phyloP scores from a whole-genome alignment of 768 basidiomycete genomes.

The Trichaptum fuscoviolaceum region DNA sequence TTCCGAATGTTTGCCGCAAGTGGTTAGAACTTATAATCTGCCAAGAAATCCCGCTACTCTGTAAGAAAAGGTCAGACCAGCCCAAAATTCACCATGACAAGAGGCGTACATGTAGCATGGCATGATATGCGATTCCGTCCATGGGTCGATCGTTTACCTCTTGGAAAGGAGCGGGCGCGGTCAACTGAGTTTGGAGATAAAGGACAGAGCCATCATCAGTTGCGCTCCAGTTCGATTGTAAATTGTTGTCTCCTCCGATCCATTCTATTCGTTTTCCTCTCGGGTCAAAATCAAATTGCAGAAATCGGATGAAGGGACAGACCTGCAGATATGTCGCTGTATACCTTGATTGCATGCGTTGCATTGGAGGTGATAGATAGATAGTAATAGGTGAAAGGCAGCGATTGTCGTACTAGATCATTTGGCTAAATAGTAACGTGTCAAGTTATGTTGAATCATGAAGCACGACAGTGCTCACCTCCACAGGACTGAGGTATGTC shows the following conservation, averaged over 20 bases:
- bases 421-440: constrained; percentile 3
- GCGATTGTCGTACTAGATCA: constrained; percentile 21
- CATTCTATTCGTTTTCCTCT: neutral
- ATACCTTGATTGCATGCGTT: constrained; percentile 20
- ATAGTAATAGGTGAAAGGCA: constrained; percentile 22
- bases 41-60: constrained; percentile 1
- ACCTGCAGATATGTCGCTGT: constrained; percentile 22
- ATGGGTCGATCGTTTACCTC: neutral
- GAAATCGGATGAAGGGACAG: neutral
- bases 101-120: neutral
- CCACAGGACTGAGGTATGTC: constrained; percentile 16
- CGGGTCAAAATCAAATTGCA: neutral
- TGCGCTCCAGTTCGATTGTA: neutral
- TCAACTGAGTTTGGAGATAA: constrained; percentile 3
- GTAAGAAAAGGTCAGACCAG: neutral
- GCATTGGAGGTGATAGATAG: constrained; percentile 13
- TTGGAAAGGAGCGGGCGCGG: neutral
- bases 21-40: neutral
- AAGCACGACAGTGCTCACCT: constrained; percentile 7
- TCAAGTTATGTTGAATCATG: neutral
- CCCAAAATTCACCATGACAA: neutral
- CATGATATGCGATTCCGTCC: neutral
- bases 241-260: neutral
- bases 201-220: neutral
- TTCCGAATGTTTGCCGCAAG: neutral